These are phyloP conservation scores for Spinellus fusiger DNA, from an alignment of 192 early-diverging fungal species.

Conservation along the genomic window DNA sequence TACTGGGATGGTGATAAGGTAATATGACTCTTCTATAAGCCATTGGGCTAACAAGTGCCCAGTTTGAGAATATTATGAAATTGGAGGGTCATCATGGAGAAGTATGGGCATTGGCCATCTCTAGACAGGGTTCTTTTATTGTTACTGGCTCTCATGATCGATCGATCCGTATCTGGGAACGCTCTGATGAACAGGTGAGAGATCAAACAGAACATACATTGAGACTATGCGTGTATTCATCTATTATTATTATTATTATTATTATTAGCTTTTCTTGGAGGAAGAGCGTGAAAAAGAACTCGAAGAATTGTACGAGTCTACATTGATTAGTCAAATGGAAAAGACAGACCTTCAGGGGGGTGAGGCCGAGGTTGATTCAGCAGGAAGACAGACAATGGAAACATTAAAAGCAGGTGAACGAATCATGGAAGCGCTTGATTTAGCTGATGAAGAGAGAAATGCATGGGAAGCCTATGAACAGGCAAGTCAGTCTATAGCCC, in stretches of 20 bases:
- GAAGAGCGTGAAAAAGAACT: constrained; percentile 95
- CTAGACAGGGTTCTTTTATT: constrained; percentile 83
- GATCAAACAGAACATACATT: neutral
- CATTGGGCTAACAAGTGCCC: neutral
- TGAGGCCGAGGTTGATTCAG: constrained; percentile 55
- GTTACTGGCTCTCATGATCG: constrained; percentile 90
- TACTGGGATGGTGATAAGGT: constrained; percentile 96
- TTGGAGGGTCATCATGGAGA: constrained; percentile 91
- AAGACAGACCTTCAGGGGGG: constrained; percentile 37
- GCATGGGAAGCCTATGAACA: constrained; percentile 61
- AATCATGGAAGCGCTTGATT: constrained; percentile 87
- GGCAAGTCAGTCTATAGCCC: constrained; percentile 16
- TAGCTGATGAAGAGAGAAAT: constrained; percentile 77
- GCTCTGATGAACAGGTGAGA: constrained; percentile 87
- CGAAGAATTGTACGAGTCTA: constrained; percentile 84
- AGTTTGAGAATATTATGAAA: constrained; percentile 92
- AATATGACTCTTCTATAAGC: neutral
- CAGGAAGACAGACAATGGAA: constrained; percentile 85
- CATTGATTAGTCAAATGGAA: constrained; percentile 62
- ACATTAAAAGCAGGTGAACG: constrained; percentile 95
- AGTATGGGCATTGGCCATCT: constrained; percentile 89
- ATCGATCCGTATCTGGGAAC: constrained; percentile 92
- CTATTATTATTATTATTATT: constrained; percentile 13
- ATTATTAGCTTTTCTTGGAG: constrained; percentile 74
- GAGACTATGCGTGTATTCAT: neutral